Conservation (phyloP, 768 basidiomycete species). For the Lyophyllum shimeji region DNA sequence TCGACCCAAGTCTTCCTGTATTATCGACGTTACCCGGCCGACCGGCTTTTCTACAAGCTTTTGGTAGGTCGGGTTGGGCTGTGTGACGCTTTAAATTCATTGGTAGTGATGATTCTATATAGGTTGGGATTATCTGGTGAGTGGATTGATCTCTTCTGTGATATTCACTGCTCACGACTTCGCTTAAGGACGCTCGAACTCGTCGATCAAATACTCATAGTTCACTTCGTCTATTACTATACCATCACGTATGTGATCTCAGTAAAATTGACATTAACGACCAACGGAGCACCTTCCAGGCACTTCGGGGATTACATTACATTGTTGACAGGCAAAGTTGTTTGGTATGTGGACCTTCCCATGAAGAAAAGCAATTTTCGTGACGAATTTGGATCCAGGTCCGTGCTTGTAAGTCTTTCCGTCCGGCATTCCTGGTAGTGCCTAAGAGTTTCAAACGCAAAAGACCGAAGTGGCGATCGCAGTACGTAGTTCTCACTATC, state of each 20-base stretch:
- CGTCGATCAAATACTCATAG: conserved; percentile 50
- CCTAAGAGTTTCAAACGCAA: neutral
- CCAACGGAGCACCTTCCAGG: conserved; percentile 17
- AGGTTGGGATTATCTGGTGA: neutral
- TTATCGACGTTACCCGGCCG: conserved; percentile 37
- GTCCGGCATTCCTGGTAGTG: neutral
- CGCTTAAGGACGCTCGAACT: conserved; percentile 43
- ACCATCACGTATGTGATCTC: conserved; percentile 43
- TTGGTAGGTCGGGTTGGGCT: conserved; percentile 23
- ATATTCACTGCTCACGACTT: neutral
- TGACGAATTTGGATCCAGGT: neutral
- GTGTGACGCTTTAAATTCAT: neutral
- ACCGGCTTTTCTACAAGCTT: conserved; percentile 31
- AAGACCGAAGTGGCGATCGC: neutral
- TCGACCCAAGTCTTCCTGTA: conserved; percentile 38
- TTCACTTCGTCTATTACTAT: conserved; percentile 54
- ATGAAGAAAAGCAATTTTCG: too few relatives aligned
- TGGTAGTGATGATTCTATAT: neutral
- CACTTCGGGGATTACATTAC: conserved; percentile 32
- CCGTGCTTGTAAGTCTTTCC: neutral
- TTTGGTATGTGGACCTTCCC: conserved; percentile 29
- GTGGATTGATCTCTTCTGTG: neutral
- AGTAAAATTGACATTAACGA: neutral
- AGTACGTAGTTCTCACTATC: neutral
- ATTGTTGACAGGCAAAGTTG: conserved; percentile 24